These are phyloP conservation scores for Kwoniella botswanensis DNA, from an alignment of 768 basidiomycete genomes.

Conservation along the genomic window DNA sequence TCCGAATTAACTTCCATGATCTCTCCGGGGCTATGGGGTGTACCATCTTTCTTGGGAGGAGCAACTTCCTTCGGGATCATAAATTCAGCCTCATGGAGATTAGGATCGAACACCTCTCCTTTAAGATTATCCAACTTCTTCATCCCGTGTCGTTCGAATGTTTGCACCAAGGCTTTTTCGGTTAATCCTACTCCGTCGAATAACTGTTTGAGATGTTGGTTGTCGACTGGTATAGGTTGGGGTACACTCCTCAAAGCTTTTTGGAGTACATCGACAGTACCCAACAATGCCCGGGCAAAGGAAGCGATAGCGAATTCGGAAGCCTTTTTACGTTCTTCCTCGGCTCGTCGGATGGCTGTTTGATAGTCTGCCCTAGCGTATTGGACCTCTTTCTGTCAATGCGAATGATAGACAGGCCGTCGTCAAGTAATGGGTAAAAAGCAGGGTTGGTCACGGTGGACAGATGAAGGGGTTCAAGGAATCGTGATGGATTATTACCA, in stretches of 20 bases:
- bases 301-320: slow-evolving; percentile 89
- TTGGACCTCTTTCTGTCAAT: slow-evolving; percentile 75
- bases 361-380: slow-evolving; percentile 95
- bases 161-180: slow-evolving; percentile 83
- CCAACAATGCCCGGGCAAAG: slow-evolving; percentile 68
- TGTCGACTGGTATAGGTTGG: slow-evolving; percentile 51
- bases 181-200: slow-evolving; percentile 90
- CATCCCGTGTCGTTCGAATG: slow-evolving; percentile 88
- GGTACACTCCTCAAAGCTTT: slow-evolving; percentile 56
- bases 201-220: slow-evolving; percentile 62
- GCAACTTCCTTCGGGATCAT: slow-evolving; percentile 72
- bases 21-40: slow-evolving; percentile 67
- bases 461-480: too few species aligned
- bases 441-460: too few species aligned
- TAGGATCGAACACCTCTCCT: slow-evolving; percentile 93
- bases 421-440: too few species aligned
- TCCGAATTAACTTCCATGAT: slow-evolving; percentile 88
- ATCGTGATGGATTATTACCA: too few species aligned
- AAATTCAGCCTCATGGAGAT: slow-evolving; percentile 91
- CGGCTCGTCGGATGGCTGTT: slow-evolving; percentile 89
- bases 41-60: slow-evolving; percentile 72
- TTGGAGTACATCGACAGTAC: slow-evolving; percentile 70
- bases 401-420: background rate
- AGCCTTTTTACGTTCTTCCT: slow-evolving; percentile 88
- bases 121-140: slow-evolving; percentile 82